Evolutionary conservation across 495 filamentous ascomycete genomes (phyloP).

Genomic region (Neurospora sp.): DNA sequence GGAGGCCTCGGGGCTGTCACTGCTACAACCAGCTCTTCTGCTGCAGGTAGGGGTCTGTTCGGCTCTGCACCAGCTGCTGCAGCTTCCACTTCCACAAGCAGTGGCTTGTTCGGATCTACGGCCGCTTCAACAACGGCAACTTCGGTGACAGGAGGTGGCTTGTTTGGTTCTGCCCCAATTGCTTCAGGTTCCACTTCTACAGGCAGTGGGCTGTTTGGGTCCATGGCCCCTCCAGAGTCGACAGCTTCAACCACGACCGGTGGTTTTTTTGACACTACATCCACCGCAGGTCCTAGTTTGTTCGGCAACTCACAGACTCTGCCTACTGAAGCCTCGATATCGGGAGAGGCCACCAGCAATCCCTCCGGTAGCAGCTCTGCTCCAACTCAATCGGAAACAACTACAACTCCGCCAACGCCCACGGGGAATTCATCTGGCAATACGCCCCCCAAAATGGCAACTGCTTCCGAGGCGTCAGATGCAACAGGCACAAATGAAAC

Average conservation of each 20-base stretch:
- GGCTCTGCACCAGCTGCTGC: not conserved
- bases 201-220: not conserved
- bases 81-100: not conserved
- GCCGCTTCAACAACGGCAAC: not conserved
- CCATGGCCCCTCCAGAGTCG: not conserved
- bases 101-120: not conserved
- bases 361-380: not conserved
- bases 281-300: not conserved
- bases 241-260: not conserved
- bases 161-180: no score
- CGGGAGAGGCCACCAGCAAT: not conserved
- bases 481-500: not conserved
- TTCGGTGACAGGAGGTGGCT: no score
- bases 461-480: not conserved
- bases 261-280: not conserved
- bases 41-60: not conserved
- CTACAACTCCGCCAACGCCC: rapidly evolving
- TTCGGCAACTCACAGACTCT: not conserved
- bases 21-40: not conserved
- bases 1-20: not conserved
- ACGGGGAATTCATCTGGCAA: not conserved
- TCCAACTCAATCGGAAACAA: not conserved
- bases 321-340: not conserved
- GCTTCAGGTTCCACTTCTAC: no score
- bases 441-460: not conserved